Evolutionary conservation across 108 stramenopile species (phyloP).

Genomic region (Skeletonema menzelii): DNA sequence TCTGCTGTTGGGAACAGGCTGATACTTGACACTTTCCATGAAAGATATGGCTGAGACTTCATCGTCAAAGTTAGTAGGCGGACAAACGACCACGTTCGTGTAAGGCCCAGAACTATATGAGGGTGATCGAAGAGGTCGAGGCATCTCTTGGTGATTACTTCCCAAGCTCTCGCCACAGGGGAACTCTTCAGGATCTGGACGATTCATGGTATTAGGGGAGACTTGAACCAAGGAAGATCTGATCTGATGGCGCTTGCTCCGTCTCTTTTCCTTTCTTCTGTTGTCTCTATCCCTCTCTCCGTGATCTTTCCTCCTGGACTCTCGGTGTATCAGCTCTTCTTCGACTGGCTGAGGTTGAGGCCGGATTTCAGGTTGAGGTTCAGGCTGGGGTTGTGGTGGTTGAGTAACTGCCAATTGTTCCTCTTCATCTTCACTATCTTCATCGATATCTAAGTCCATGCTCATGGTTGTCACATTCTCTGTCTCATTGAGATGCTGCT

Average conservation of each 20-base stretch:
- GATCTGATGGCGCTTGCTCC: background rate
- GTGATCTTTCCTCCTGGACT: background rate
- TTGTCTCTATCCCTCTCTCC: background rate
- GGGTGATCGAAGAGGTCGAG: slow-evolving; percentile 8
- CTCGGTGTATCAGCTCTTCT: background rate
- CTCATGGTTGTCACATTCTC: slow-evolving; percentile 28
- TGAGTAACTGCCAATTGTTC: background rate
- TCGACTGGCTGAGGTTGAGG: background rate
- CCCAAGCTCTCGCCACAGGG: background rate
- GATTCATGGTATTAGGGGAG: background rate
- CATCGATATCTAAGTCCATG: slow-evolving; percentile 38
- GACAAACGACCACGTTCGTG: background rate
- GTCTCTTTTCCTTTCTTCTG: background rate
- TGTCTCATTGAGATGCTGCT: slow-evolving; percentile 8
- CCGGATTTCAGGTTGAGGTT: background rate
- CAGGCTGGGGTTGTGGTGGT: background rate
- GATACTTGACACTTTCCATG: slow-evolving; percentile 10
- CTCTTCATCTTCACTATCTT: slow-evolving; percentile 14
- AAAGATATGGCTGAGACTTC: slow-evolving; percentile 29
- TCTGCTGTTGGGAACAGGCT: background rate
- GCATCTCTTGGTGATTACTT: background rate
- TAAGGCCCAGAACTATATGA: background rate
- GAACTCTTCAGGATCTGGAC: slow-evolving; percentile 1
- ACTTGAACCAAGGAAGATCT: background rate
- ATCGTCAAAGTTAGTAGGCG: slow-evolving; percentile 11